A percentile compares a stretch with the other conserved stretches of the same genome.
Conservation (phyloP, 23 red algal genomes). For the Pyropia haitanensis region DNA sequence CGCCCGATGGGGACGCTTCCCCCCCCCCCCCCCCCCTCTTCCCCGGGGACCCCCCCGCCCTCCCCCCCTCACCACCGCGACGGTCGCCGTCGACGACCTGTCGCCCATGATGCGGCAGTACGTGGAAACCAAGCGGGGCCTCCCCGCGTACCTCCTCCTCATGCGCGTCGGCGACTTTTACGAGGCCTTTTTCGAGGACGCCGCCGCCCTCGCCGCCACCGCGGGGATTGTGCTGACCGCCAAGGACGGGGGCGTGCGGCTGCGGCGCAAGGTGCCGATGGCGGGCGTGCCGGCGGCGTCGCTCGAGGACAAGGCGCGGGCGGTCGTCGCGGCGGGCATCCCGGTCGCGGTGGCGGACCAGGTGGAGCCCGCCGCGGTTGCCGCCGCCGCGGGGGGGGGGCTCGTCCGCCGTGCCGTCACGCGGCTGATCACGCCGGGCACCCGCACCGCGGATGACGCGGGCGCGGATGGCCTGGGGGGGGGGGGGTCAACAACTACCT, state of each 20-base stretch:
- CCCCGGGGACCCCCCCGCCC: not conserved
- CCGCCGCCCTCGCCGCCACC: slow-evolving; percentile 26
- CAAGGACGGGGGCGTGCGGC: slow-evolving; percentile 70
- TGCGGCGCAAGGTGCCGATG: slow-evolving; percentile 71
- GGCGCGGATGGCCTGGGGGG: not conserved
- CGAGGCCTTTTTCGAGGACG: slow-evolving; percentile 90
- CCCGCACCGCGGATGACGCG: slow-evolving; percentile 3
- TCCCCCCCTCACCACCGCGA: slow-evolving; percentile 13
- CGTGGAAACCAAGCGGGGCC: slow-evolving; percentile 28
- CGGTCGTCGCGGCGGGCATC: slow-evolving; percentile 35
- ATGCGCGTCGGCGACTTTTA: slow-evolving; percentile 92
- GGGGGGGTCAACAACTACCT: not conserved
- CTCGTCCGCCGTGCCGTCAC: slow-evolving; percentile 78
- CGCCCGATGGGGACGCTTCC: too few relatives aligned
- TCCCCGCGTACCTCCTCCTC: slow-evolving; percentile 35
- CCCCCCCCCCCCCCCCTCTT: not conserved
- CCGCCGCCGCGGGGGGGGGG: slow-evolving; percentile 26
- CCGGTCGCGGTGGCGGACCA: slow-evolving; percentile 87
- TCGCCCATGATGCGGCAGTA: slow-evolving; percentile 87
- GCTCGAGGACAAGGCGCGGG: slow-evolving; percentile 65
- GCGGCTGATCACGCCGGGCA: slow-evolving; percentile 71
- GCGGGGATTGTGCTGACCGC: slow-evolving; percentile 76
- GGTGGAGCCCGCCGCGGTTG: slow-evolving; percentile 26
- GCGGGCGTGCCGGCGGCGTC: slow-evolving; percentile 69
- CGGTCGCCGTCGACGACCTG: slow-evolving; percentile 13